Evolutionary conservation across 805 yeast genomes (phyloP), one percentile per base, ranked within the genome.

Genomic region (Middelhovenomyces tepae): DNA sequence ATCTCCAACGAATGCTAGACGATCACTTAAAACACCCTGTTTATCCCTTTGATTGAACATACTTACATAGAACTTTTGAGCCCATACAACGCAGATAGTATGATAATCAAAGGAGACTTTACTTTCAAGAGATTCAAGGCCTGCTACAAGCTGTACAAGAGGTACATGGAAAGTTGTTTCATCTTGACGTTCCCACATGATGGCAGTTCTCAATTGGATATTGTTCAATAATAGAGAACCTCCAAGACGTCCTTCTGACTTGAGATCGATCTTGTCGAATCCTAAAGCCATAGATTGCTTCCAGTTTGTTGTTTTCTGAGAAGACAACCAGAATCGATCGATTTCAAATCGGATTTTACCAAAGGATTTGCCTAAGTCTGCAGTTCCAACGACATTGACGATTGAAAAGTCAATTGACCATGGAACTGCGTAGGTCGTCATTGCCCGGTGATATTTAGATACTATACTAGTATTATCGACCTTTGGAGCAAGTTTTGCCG

Each of bases 61-160:
- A 16, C 73, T 73, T 10, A 79, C 55, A 8, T 66, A 58, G 16
- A 74, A 58, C 1, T 60, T 57, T 5, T 62, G 55, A 14, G 79
- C 53, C 10, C 66, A 64, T 2, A 75, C 71, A 28, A 89, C 69
- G 21, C 83, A 69, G 53, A 91, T 86, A 11, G 83, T 73, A 50
- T 89, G 95, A 52, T 75, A 85, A 51, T 91, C 97, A 46, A 89
- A 75, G 0, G 86, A 75, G 4, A 77, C 59, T 47, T 79, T 80
- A 2, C 71, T 46, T 17, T 75, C 73, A 14, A 83, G 45, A 3
- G 64, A 58, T 2, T 62, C 73, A 20, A 85, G 51, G 0, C 78
- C 75, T 3, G 73, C 61, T 0, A 78, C 65, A 2, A 80, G 50
- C 15, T 75, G 65, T 2, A 89, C 77, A 37, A 82, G 53, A 0